phyloP scores from a whole-genome alignment of 177 flowering plant species.

The Vitis hybrid region DNA sequence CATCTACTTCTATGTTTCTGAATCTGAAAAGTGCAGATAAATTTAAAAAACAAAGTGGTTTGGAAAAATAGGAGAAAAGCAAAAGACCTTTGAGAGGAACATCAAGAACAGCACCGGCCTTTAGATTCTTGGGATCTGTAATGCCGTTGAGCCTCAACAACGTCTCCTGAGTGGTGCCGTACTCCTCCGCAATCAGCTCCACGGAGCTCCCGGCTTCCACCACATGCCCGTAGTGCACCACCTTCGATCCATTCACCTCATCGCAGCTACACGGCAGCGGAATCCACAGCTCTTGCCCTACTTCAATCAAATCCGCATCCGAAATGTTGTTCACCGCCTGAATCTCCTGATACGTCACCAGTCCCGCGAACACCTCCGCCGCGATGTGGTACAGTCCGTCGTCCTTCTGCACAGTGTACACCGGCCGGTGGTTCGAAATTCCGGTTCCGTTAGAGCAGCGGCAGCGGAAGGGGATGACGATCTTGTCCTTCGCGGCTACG shows the following conservation, averaged over 20 bases:
- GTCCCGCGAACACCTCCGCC: constrained; percentile 30
- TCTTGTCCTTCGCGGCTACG: constrained; percentile 19
- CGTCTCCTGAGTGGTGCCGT: constrained; percentile 34
- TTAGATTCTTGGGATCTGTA: constrained; percentile 27
- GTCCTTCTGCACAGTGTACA: constrained; percentile 48
- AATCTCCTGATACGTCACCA: constrained; percentile 49
- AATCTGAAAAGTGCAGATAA: not conserved
- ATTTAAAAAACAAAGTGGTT: not conserved
- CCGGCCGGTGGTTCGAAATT: constrained; percentile 42
- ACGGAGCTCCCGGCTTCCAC: constrained; percentile 55
- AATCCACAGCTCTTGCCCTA: constrained; percentile 62
- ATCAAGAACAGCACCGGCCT: constrained; percentile 63
- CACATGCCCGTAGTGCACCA: constrained; percentile 75
- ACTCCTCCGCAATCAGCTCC: constrained; percentile 49
- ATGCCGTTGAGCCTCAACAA: constrained; percentile 53
- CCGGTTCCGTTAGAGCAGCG: constrained; percentile 65
- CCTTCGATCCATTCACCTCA: constrained; percentile 43
- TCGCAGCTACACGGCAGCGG: constrained; percentile 96
- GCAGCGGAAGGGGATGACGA: constrained; percentile 72
- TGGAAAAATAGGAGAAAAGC: not conserved
- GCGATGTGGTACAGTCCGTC: constrained; percentile 67
- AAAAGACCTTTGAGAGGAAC: constrained; percentile 74
- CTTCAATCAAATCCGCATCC: constrained; percentile 25
- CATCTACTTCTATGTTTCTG: too few relatives aligned
- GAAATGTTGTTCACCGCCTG: constrained; percentile 42